phyloP scores from a whole-genome alignment of 192 early-diverging fungal species.

The Pilobolus umbonatus region DNA sequence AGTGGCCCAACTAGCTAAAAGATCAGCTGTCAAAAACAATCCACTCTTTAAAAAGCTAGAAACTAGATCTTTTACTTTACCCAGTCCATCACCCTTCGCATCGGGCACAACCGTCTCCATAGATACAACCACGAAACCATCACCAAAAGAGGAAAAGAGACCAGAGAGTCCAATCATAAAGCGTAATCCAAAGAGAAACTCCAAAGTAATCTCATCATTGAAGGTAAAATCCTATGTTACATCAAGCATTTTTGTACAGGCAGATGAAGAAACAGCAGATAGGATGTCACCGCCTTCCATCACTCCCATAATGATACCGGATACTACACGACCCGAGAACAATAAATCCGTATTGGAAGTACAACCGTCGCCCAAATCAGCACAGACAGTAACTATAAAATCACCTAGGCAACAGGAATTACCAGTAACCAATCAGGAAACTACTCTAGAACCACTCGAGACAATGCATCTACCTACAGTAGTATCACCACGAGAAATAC shows the following conservation, averaged over 20 bases:
- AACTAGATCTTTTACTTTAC: background rate
- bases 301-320: background rate
- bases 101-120: no score
- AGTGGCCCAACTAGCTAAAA: conserved; percentile 17
- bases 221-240: conserved; percentile 26
- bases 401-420: background rate
- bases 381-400: background rate
- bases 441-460: no score
- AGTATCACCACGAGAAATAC: no score
- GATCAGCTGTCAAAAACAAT: conserved; percentile 33
- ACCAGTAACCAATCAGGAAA: background rate
- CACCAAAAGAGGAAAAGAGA: background rate
- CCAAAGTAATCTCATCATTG: conserved; percentile 24
- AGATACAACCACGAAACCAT: background rate
- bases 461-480: no score
- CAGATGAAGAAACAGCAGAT: background rate
- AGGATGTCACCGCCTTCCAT: no score
- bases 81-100: background rate
- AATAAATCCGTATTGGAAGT: background rate
- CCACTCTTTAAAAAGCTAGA: conserved; percentile 20
- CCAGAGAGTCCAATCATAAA: background rate
- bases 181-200: conserved; percentile 17
- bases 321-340: background rate
- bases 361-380: background rate
- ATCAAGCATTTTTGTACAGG: conserved; percentile 21